Evolutionary conservation across 108 stramenopile genomes (phyloP), one percentile per base, ranked within the genome.

Genomic region (Fragilariopsis cylindrus): DNA sequence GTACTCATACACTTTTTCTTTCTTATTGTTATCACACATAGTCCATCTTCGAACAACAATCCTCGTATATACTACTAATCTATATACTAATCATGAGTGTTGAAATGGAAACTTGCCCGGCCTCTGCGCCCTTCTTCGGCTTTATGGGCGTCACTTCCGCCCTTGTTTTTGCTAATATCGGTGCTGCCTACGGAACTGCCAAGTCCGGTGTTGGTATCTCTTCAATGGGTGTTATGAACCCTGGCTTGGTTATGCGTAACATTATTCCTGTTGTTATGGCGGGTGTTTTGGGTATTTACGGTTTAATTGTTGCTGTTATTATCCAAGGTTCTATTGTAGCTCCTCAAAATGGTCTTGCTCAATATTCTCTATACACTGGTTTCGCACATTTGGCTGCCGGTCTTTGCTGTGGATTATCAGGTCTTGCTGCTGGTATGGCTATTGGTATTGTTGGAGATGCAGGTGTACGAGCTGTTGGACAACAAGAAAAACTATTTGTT

Each of bases 261-360:
- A 96, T 99, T 72, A 98, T 99, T 84, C 99, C 99, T 66, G 97
- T 99, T 44, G 97, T 99, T 80, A 98, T 99, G 98, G 99, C 99
- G 72, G 99, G 99, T 87, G 97, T 99, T 57, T 87, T 99, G 72
- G 98, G 99, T 74, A 99, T 99, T 77, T 99, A 99, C 88, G 99
- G 99, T 62, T 91, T 99, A 45, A 99, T 99, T 76, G 98, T 99
- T 41, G 97, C 97, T 43, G 99, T 98, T 30, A 98, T 99, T 77
- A 90, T 99, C 46, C 90, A 91, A 67, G 92, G 93, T 71, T 90
- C 92, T 11, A 97, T 93, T 71, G 82, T 84, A 15, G 78, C 81
- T 3, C 92, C 92, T 58, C 84, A 91, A 71, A 79, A 87, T 72
- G 94, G 92, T 71, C 55, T 90, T 15, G 81, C 79, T 69, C 77